Evolutionary conservation across 1,284 basidiomycete species (phyloP).

Genomic region (Ustilago cynodontis): DNA sequence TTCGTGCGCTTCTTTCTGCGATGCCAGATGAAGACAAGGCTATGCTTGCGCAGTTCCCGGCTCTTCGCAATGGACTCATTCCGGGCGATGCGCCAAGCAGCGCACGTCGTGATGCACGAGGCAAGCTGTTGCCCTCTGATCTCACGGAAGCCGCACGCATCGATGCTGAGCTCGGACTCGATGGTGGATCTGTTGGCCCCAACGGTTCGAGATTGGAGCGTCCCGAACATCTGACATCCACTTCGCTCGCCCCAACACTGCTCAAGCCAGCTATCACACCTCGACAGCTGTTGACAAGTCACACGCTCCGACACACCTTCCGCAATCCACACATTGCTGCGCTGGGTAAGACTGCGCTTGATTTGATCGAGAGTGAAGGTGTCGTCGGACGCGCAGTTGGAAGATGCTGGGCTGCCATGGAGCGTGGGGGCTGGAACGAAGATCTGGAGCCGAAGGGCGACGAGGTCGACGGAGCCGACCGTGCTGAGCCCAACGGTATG

Average conservation of each 20-base stretch:
- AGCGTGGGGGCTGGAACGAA: slow-evolving; percentile 52
- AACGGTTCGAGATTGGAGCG: slow-evolving; percentile 23
- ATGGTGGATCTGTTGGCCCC: slow-evolving; percentile 16
- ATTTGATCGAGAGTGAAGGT: slow-evolving; percentile 66
- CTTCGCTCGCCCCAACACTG: slow-evolving; percentile 64
- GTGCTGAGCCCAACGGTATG: slow-evolving; percentile 35
- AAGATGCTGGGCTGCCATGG: slow-evolving; percentile 66
- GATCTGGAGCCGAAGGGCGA: slow-evolving; percentile 45
- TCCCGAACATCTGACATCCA: slow-evolving; percentile 54
- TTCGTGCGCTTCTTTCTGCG: slow-evolving; percentile 53
- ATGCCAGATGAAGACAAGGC: slow-evolving; percentile 52
- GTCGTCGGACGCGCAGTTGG: slow-evolving; percentile 63
- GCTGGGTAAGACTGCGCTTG: slow-evolving; percentile 67
- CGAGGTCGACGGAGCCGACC: slow-evolving; percentile 11
- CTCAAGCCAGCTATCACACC: slow-evolving; percentile 65
- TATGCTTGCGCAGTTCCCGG: slow-evolving; percentile 43
- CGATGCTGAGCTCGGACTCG: slow-evolving; percentile 49
- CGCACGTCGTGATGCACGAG: slow-evolving; percentile 31
- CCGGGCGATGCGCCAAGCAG: slow-evolving; percentile 25
- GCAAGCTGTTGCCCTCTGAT: slow-evolving; percentile 40
- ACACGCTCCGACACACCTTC: slow-evolving; percentile 67
- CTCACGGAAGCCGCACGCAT: slow-evolving; percentile 48
- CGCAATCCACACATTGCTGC: slow-evolving; percentile 67
- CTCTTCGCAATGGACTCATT: slow-evolving; percentile 35
- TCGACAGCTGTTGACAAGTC: slow-evolving; percentile 61